phyloP scores from a whole-genome alignment of 495 filamentous ascomycete species.

The Aspergillus kassunensis region DNA sequence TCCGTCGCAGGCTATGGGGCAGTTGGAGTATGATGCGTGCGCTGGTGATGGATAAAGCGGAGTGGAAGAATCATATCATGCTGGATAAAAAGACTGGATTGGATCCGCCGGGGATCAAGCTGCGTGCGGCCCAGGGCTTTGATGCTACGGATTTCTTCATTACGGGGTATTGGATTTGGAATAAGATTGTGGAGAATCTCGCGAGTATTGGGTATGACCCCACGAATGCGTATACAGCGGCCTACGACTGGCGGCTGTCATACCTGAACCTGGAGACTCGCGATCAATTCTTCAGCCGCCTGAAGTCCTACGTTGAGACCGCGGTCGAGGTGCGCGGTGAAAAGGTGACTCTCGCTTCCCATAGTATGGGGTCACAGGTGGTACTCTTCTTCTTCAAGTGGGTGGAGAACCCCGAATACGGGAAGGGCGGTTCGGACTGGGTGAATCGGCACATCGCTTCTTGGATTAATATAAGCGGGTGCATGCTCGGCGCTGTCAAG shows the following conservation, averaged over 20 bases:
- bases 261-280: conserved; percentile 83
- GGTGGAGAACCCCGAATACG: conserved; percentile 78
- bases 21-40: conserved; percentile 98
- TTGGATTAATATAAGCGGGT: conserved; percentile 97
- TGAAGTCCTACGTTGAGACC: conserved; percentile 87
- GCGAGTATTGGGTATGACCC: conserved; percentile 95
- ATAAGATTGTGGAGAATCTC: conserved; percentile 94
- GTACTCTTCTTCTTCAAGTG: conserved; percentile 97
- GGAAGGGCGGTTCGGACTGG: conserved; percentile 80
- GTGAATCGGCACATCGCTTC: conserved; percentile 86
- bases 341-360: conserved; percentile 84
- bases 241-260: conserved; percentile 97
- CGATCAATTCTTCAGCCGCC: conserved; percentile 87
- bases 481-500: conserved; percentile 95
- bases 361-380: conserved; percentile 97
- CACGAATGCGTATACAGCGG: conserved; percentile 89
- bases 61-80: conserved; percentile 97
- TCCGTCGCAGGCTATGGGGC: conserved; percentile 90
- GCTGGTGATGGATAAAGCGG: conserved; percentile 84
- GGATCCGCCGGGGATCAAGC: conserved; percentile 87
- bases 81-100: conserved; percentile 86
- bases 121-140: conserved; percentile 93
- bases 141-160: conserved; percentile 93
- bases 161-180: conserved; percentile 97
- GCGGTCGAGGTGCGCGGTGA: conserved; percentile 62